Evolutionary conservation across 202 grass and related monocot genomes (phyloP).

Genomic region (Eragrostis tef): DNA sequence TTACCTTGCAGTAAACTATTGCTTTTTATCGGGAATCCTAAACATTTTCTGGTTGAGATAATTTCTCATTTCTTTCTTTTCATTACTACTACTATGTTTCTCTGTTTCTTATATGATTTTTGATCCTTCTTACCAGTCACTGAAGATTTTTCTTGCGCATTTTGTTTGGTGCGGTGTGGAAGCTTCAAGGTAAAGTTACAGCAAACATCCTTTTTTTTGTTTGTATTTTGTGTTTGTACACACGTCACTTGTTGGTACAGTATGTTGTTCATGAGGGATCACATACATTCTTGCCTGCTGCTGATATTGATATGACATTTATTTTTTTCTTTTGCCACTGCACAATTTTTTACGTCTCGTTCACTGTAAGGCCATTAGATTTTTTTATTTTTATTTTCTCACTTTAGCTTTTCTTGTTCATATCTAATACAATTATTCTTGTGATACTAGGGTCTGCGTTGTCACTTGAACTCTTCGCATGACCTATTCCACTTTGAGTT

Average conservation of each 20-base stretch:
- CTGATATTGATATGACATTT: conserved; percentile 20
- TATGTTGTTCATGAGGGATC: conserved; percentile 18
- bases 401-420: conserved; percentile 13
- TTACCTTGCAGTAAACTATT: not conserved
- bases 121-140: conserved; percentile 71
- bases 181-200: conserved; percentile 83
- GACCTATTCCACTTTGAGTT: conserved; percentile 97
- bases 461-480: conserved; percentile 83
- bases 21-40: conserved; percentile 2
- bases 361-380: not conserved
- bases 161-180: conserved; percentile 87
- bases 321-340: not conserved
- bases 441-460: conserved; percentile 73
- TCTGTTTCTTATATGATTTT: conserved; percentile 39
- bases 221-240: conserved; percentile 21
- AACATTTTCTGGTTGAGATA: conserved; percentile 13
- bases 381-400: conserved; percentile 19
- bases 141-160: conserved; percentile 96
- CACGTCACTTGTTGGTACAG: conserved; percentile 1
- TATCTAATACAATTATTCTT: conserved; percentile 43
- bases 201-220: not conserved
- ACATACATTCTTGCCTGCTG: conserved; percentile 17
- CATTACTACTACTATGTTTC: conserved; percentile 17
- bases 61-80: conserved; percentile 31
- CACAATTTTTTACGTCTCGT: conserved; percentile 19